Conservation (phyloP, 177 flowering plant genomes). For the Vitis hybrid region DNA sequence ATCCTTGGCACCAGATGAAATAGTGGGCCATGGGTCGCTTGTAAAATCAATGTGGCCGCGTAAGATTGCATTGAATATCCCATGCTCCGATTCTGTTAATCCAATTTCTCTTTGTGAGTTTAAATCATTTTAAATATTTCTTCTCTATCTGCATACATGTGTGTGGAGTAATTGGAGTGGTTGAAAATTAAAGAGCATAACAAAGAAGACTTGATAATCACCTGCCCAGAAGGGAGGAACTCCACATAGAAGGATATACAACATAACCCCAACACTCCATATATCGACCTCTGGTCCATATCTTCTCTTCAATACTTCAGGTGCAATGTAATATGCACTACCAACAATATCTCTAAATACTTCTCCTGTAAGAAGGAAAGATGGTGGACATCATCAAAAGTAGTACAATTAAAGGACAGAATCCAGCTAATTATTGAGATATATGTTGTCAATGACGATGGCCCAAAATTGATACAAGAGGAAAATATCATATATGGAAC, state of each 20-base stretch:
- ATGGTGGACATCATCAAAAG: not conserved
- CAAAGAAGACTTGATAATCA: conserved; percentile 12
- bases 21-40: conserved; percentile 85
- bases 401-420: not conserved
- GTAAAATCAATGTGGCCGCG: conserved; percentile 78
- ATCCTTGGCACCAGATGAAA: conserved; percentile 81
- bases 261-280: conserved; percentile 93
- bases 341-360: conserved; percentile 84
- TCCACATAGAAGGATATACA: conserved; percentile 82
- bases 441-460: too few relatives aligned
- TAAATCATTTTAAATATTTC: not conserved
- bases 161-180: not conserved
- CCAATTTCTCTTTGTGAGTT: not conserved
- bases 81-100: conserved; percentile 71
- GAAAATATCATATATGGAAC: too few relatives aligned
- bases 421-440: too few relatives aligned
- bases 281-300: conserved; percentile 98
- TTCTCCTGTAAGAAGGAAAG: conserved; percentile 52
- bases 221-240: conserved; percentile 98
- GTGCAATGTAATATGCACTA: conserved; percentile 94
- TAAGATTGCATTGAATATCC: conserved; percentile 85
- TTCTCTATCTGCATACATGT: too few relatives aligned
- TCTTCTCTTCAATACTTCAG: conserved; percentile 84
- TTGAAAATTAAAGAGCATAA: not conserved
- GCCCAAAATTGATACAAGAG: too few relatives aligned